Evolutionary conservation across 345 rosid genomes (phyloP), one percentile per base, ranked within the genome.

Genomic region (Eucalyptus regnans): DNA sequence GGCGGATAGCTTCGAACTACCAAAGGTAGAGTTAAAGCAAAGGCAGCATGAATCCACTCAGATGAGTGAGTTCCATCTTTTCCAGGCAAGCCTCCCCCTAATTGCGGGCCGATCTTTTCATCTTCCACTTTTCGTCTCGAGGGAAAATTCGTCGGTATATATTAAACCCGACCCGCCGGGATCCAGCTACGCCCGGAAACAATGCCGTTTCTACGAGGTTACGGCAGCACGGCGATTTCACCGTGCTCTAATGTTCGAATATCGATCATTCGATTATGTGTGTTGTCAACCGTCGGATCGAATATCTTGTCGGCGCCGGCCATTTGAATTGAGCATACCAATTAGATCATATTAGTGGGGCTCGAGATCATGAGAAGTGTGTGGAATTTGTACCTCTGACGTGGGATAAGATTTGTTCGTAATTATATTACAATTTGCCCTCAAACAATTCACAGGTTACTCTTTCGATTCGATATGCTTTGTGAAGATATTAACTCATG

Each of bases 241-340:
- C 33, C 18, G 17, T 13, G 71, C 33, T 62, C 33, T 29, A 29
- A 7, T 4, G 8, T 62, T 29, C 5, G 8, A 62, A 29, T 62
- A 7, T 13, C 5, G 2, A 6, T 27, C 33, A 0, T 62, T 62
- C 1, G 1, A 62, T 62, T 12, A 29, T 0, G 15, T 12, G 68
- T 12, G n/a, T 62, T 3, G 31, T 64, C 18, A 64, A 29, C 9
- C 9, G 5, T 64, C 1, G 17, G 33, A 64, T 64, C 5, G 7
- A 29, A 29, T 13, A 4, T 13, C 1, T 13, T 29, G 9, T 64
- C 1, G 16, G 33, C 1, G 14, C 18, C 9, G 8, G 68, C 33
- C 33, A 29, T 62, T 29, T 62, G 29, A 60, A 60, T 25, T 11
- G n/a, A 60, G 15, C 31, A 60, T 7, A 6, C 16, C 33, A 62